Evolutionary conservation across 768 basidiomycete genomes (phyloP).

Genomic region (Boletus tylopilopsis): DNA sequence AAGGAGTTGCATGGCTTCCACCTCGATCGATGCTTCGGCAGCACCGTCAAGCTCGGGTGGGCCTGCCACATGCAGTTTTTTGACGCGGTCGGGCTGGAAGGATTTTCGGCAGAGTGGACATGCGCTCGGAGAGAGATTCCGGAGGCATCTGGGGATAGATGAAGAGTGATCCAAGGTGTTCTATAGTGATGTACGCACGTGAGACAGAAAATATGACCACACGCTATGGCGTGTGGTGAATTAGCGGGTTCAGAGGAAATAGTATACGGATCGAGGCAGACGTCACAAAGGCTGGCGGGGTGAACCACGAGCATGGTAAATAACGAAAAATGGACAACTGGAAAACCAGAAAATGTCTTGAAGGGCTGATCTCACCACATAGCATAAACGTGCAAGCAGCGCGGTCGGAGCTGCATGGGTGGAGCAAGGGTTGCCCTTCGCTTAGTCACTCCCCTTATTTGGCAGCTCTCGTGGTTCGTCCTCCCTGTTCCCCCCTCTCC

Average conservation of each 20-base stretch:
- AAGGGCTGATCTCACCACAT: conserved; percentile 31
- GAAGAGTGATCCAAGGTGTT: conserved; percentile 8
- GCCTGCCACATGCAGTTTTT: conserved; percentile 63
- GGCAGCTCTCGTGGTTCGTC: conserved; percentile 18
- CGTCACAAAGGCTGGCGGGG: conserved; percentile 69
- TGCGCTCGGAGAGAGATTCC: conserved; percentile 43
- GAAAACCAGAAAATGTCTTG: conserved; percentile 24
- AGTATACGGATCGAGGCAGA: conserved; percentile 63
- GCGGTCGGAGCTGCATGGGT: conserved; percentile 4
- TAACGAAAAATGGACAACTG: conserved; percentile 19
- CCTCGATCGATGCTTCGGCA: conserved; percentile 39
- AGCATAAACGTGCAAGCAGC: conserved; percentile 32
- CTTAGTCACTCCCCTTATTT: conserved; percentile 24
- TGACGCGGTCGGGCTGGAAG: conserved; percentile 54
- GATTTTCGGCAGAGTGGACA: conserved; percentile 68
- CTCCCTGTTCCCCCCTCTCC: not conserved
- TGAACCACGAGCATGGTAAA: conserved; percentile 58
- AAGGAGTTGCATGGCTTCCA: conserved; percentile 34
- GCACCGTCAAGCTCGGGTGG: conserved; percentile 36
- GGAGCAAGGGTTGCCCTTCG: conserved; percentile 20
- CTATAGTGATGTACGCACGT: conserved; percentile 41
- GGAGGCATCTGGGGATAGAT: conserved; percentile 48
- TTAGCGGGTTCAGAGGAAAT: conserved; percentile 45
- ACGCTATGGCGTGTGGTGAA: conserved; percentile 68
- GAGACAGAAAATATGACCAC: conserved; percentile 74